Conservation (phyloP, 2,329 filamentous ascomycete species). For the Sarocladium strictum region DNA sequence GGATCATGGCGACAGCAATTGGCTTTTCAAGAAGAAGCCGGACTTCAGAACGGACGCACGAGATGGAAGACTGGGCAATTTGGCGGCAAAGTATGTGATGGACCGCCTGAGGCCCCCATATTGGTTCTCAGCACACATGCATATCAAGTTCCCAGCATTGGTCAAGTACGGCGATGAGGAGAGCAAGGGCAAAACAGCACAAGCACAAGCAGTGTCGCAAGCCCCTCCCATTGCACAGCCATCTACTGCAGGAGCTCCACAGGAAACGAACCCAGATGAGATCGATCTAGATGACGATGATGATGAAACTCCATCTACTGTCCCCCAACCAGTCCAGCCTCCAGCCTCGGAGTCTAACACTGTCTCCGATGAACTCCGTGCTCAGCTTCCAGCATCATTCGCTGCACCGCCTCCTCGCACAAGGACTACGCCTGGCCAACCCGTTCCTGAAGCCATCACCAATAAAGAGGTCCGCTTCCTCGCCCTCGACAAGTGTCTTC, state of each 20-base stretch:
- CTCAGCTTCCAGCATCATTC: conserved; percentile 73
- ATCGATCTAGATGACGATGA: conserved; percentile 63
- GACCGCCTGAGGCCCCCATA: conserved; percentile 73
- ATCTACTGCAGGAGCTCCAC: conserved; percentile 6
- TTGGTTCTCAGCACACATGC: conserved; percentile 94
- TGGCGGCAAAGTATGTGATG: conserved; percentile 73
- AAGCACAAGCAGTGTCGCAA: not conserved
- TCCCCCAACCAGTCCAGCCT: not conserved
- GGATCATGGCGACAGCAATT: conserved; percentile 62
- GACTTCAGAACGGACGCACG: conserved; percentile 71
- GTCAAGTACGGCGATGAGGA: conserved; percentile 47
- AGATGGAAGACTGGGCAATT: conserved; percentile 70
- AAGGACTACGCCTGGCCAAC: conserved; percentile 46
- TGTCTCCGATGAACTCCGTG: conserved; percentile 60
- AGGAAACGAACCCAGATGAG: conserved; percentile 55
- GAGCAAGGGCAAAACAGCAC: conserved; percentile 10
- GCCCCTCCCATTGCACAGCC: conserved; percentile 1
- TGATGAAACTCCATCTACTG: conserved; percentile 26
- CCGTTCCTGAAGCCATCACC: conserved; percentile 64
- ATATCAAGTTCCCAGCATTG: conserved; percentile 76
- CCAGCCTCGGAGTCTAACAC: conserved; percentile 15
- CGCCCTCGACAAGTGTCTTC: conserved; percentile 85
- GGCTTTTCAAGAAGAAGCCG: conserved; percentile 67
- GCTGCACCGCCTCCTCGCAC: conserved; percentile 31
- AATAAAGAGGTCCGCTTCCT: conserved; percentile 82